Evolutionary conservation across 78 protist species (phyloP), one percentile per base, ranked within the genome.

Genomic region (Polysphondylium violaceum): DNA sequence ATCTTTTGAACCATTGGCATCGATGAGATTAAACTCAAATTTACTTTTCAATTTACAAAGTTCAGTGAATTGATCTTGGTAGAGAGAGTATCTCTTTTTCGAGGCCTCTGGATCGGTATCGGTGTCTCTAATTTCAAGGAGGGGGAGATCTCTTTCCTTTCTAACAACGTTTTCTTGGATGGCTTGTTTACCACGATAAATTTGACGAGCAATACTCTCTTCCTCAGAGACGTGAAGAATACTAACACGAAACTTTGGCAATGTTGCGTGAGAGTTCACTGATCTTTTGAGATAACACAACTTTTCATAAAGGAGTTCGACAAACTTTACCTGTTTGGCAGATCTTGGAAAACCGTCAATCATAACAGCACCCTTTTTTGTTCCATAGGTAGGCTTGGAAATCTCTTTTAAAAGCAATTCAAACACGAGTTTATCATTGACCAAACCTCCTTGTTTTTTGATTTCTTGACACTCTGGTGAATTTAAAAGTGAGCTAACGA

Each of bases 321-420:
- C 78, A 12, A 83, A 64, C 27, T 58, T 69, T 5, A 58, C 78
- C 43, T 83, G 90, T 25, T 69, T 69, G 1, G 41, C 73, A 12
- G 74, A 68, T 56, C 90, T 72, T 69, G 90, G 90, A 65, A 83
- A 83, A 17, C 90, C 90, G 19, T 83, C 90, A 7, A 83, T 59
- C 51, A 83, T 69, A 4, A 83, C 71, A 21, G 59, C 19, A 17
- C 63, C 21, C 29, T 53, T 21, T 17, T 53, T 50, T 21, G 27
- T 25, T 9, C 44, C 64, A 51, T 27, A 79, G 47, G 67, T 60
- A 0, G 90, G 90, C 58, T 83, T 83, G 21, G 51, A 17, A 16
- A 83, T 8, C 36, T 59, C 43, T 1, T 50, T 69, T 14, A 83
- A 55, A 19, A 83, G 12, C 0, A 83, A 17, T 23, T 83, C 90